phyloP scores from a whole-genome alignment of 257 asterid genomes.

The Rehmannia glutinosa region DNA sequence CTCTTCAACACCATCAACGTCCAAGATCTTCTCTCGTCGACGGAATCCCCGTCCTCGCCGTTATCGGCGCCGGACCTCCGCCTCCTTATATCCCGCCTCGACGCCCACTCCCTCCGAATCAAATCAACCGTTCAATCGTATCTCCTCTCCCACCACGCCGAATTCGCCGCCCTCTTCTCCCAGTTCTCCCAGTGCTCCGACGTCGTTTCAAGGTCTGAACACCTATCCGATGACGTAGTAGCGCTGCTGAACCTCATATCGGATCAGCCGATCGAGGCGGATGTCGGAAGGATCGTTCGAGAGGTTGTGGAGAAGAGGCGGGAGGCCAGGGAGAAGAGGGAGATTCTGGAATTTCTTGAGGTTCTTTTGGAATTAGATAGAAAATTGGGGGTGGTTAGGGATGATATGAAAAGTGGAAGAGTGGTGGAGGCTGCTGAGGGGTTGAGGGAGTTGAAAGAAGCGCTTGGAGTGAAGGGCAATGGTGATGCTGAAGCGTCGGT shows the following conservation, averaged over 20 bases:
- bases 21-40: slow-evolving; percentile 74
- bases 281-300: slow-evolving; percentile 39
- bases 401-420: slow-evolving; percentile 44
- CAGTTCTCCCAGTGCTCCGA: slow-evolving; percentile 70
- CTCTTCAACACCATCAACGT: slow-evolving; percentile 57
- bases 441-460: slow-evolving; percentile 59
- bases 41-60: slow-evolving; percentile 62
- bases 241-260: slow-evolving; percentile 50
- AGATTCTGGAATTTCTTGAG: slow-evolving; percentile 47
- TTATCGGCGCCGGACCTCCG: slow-evolving; percentile 93
- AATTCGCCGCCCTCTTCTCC: slow-evolving; percentile 73
- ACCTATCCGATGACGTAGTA: slow-evolving; percentile 31
- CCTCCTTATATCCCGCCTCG: slow-evolving; percentile 80
- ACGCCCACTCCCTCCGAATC: slow-evolving; percentile 64
- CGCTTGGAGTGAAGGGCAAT: slow-evolving; percentile 45
- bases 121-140: slow-evolving; percentile 82
- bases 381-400: slow-evolving; percentile 43
- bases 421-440: slow-evolving; percentile 70
- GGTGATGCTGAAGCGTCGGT: slow-evolving; percentile 29
- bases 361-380: slow-evolving; percentile 55
- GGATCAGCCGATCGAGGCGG: slow-evolving; percentile 59
- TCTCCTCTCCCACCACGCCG: slow-evolving; percentile 67
- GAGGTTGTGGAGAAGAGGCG: slow-evolving; percentile 61
- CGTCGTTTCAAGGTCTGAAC: slow-evolving; percentile 60
- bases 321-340: slow-evolving; percentile 69